Base-by-base conservation (phyloP, 768 basidiomycete genomes). In the Tephrocybe sp. region DNA sequence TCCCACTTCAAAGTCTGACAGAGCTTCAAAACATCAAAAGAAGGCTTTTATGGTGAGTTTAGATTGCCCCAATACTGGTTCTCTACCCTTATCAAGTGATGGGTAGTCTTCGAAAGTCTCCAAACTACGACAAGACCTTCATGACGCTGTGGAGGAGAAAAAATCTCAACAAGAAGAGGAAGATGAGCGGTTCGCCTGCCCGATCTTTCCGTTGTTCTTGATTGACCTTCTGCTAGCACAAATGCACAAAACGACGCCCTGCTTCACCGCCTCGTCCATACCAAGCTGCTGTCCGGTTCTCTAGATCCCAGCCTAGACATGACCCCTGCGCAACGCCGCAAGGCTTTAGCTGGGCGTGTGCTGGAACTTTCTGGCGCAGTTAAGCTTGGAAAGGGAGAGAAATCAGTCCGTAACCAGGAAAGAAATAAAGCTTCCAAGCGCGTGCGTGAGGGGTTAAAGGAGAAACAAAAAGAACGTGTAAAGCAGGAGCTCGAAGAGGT, bases 181-280 rank as follows among this genome's bases (percentile, higher is more conserved):
- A 39, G 78, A 84, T 16, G 85, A 87, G 56, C 67, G 69, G 84
- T 84, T 62, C 32, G 67, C 45, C 23, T 31, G 4, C 12, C 31
- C 23, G 12, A 17, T 36, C 10, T 14, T 10, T 17, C 4, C 19
- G 12, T 1, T 2, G n/a, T 16, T 23, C 11, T 17, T 36, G 17
- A 38, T 30, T 35, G 53, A 45, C 9, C 30, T 19, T 20, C 33
- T 43, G n/a, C 12, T 60, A 93, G 92, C 43, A 80, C 85, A 16
- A 88, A 89, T 63, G 68, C 73, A 9, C 83, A 87, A 56, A 92
- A 93, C 47, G 91, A 93, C 62, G 84, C 83, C 0, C 65, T 87
- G 20, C 76, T 93, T 12, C 89, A 92, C 64, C 84, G 81, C 45
- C 72, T 93, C 5, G 78, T 93, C 13, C 91, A 93, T 63, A 92